Base-by-base conservation (phyloP, 306 rosid species). In the Cicer judaicum region DNA sequence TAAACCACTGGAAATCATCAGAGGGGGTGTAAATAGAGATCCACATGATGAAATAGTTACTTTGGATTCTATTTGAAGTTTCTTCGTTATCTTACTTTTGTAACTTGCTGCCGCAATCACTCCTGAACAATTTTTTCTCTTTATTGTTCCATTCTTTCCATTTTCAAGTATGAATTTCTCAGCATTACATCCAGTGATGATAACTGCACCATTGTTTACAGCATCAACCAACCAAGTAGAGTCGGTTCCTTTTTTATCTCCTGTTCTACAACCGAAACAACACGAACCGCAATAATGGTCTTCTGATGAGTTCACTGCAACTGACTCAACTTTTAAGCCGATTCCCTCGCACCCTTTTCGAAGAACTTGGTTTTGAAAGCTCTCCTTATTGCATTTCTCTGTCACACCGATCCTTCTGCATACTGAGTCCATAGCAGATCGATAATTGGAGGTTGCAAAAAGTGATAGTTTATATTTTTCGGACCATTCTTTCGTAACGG, bases 271-370 rank as follows among this genome's bases (percentile, higher is more conserved):
- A 13, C 98, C 96, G 70, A 80, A 90, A 52, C 76, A 54, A 72
- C 99, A 94, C 3, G 93, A 90, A 55, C 99, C 95, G 24, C 99
- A 94, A 72, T 83, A 86, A 62, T 94, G 99, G 74, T 94, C 79
- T 8, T 78, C 87, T 0, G 97, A 78, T 9, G 95, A 76, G 41
- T 94, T 94, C 47, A 81, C 85, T 18, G 96, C 75, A 59, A 94
- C 97, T 15, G 84, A 69, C 47, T 84, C 93, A 2, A 94, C 88
- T 80, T 92, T 80, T 38, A 88, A 75, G 10, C 96, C 92, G 8
- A 92, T 85, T 70, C 77, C 84, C 79, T 90, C 89, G 1, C 99
- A 92, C 65, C 99, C 99, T 87, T 83, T 81, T 65, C 83, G 78
- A 19, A 91, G 82, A 64, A 92, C 64, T 62, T 80, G 93, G 70